Conservation (phyloP, 2,329 filamentous ascomycete species). For the Colletotrichum tofieldiae region DNA sequence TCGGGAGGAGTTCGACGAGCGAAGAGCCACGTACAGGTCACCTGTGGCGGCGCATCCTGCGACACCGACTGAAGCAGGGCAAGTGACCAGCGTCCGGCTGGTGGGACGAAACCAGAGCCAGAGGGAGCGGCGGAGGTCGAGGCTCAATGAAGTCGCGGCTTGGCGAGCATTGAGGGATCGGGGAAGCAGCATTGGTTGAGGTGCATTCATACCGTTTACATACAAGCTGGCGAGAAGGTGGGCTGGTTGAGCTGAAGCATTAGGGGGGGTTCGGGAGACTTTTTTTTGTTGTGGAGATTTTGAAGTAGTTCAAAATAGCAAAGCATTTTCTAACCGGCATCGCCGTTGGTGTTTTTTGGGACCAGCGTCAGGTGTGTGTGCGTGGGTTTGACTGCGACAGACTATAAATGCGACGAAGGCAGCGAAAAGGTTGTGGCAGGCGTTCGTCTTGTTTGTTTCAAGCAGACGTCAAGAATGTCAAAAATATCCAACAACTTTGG, state of each 20-base stretch:
- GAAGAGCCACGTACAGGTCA: not conserved
- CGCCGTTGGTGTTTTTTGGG: not conserved
- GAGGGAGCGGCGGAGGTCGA: constrained; percentile 39
- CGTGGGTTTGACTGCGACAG: not conserved
- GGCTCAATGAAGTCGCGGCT: constrained; percentile 9
- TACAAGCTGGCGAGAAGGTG: constrained; percentile 1
- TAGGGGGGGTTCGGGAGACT: not conserved
- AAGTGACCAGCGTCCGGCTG: constrained; percentile 42
- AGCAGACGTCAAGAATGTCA: not conserved
- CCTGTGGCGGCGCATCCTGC: not conserved
- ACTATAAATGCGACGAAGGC: constrained; percentile 18
- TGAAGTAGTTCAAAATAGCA: constrained; percentile 31
- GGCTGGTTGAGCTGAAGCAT: constrained; percentile 5
- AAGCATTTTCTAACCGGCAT: constrained; percentile 1
- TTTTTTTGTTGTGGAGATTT: constrained; percentile 11
- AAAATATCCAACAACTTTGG: not conserved
- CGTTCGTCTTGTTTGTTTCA: constrained; percentile 16
- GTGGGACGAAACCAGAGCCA: constrained; percentile 39
- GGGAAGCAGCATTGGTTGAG: constrained; percentile 34
- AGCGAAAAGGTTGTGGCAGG: constrained; percentile 7
- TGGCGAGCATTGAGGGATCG: constrained; percentile 17
- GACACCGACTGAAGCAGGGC: not conserved
- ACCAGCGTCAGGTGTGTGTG: not conserved
- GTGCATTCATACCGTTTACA: constrained; percentile 35
- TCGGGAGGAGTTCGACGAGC: not conserved